These are phyloP conservation scores for Mycena haematopus DNA, from an alignment of 768 basidiomycete genomes.

Conservation along the genomic window DNA sequence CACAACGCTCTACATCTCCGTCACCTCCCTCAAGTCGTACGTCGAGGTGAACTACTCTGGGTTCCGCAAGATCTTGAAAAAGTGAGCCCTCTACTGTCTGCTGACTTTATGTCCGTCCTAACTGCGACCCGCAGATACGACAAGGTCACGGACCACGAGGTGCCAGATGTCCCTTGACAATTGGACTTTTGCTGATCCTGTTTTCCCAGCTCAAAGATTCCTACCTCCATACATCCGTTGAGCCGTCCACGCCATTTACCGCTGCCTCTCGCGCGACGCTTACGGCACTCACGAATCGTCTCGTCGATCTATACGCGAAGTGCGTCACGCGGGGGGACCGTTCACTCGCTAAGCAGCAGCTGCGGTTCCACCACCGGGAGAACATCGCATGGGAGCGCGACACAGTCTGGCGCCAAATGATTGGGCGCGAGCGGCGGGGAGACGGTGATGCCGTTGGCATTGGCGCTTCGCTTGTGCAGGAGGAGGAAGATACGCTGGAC, in stretches of 20 bases:
- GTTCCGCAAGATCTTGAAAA: conserved; percentile 94
- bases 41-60: conserved; percentile 93
- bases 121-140: conserved; percentile 73
- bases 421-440: conserved; percentile 79
- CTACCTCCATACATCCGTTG: conserved; percentile 77
- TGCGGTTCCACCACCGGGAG: conserved; percentile 87
- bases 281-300: conserved; percentile 58
- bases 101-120: conserved; percentile 21
- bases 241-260: conserved; percentile 72
- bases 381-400: conserved; percentile 97
- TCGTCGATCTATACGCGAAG: conserved; percentile 81
- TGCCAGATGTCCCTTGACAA: conserved; percentile 34
- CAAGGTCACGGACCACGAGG: conserved; percentile 84
- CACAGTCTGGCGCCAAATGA: conserved; percentile 97
- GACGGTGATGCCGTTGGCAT: conserved; percentile 44
- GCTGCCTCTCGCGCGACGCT: conserved; percentile 66
- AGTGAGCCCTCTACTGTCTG: conserved; percentile 60
- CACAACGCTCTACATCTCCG: conserved; percentile 78
- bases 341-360: conserved; percentile 74
- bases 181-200: conserved; percentile 2
- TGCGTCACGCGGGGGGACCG: conserved; percentile 82
- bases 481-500: conserved; percentile 21
- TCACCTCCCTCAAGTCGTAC: conserved; percentile 82
- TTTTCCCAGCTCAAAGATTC: conserved; percentile 69
- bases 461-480: conserved; percentile 55